phyloP scores from a whole-genome alignment of 2,329 filamentous ascomycete species.

The Talaromyces pinophilus region DNA sequence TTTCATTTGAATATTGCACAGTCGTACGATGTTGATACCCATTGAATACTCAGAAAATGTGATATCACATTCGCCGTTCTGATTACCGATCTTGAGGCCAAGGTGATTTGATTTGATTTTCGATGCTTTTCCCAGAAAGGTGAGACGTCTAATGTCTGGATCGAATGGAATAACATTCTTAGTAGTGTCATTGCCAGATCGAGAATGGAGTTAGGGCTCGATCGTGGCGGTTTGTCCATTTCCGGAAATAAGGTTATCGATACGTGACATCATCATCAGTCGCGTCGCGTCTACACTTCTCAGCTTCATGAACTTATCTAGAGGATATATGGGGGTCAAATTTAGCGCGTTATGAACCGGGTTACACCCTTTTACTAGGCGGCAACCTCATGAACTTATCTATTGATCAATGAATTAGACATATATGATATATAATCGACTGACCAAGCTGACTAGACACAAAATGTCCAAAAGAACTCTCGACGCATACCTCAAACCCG shows the following conservation, averaged over 20 bases:
- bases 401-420: neutral
- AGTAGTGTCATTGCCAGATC: neutral
- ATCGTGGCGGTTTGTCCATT: constrained; percentile 1
- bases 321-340: too few relatives aligned
- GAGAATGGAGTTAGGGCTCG: constrained; percentile 3
- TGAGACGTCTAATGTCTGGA: neutral
- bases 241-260: constrained; percentile 4
- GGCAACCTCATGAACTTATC: neutral
- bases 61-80: neutral
- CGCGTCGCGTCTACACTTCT: neutral
- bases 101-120: neutral
- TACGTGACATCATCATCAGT: constrained; percentile 10
- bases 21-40: neutral
- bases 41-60: neutral
- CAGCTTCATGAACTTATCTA: neutral
- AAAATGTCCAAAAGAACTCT: constrained; percentile 61
- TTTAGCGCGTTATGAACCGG: too few relatives aligned
- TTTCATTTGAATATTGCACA: neutral
- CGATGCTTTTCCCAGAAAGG: neutral
- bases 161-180: neutral
- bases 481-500: constrained; percentile 66
- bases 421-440: neutral
- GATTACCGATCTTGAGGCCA: neutral
- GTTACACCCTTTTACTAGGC: too few relatives aligned
- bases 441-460: neutral